Conservation (phyloP, 768 basidiomycete species). For the Kwoniella dejecticola region DNA sequence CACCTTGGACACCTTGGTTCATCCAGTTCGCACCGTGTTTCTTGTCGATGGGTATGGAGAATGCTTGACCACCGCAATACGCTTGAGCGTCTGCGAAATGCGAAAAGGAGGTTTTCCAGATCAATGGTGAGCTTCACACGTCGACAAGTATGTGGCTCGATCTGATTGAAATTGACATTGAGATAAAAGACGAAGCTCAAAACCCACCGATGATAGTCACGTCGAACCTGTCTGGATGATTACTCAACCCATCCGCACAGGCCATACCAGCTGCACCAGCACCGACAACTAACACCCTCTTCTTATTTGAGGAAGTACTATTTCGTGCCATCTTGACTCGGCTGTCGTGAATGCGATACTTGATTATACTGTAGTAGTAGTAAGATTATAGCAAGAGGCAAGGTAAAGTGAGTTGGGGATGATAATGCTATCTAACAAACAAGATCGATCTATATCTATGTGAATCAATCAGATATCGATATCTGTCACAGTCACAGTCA, state of each 20-base stretch:
- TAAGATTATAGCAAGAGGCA: too few relatives aligned
- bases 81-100: conserved; percentile 45
- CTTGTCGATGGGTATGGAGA: conserved; percentile 58
- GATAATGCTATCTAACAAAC: too few relatives aligned
- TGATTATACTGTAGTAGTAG: too few relatives aligned
- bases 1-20: conserved; percentile 59
- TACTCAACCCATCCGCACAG: conserved; percentile 56
- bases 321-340: conserved; percentile 11
- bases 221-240: conserved; percentile 57
- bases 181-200: not conserved
- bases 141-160: too few relatives aligned
- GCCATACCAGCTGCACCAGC: conserved; percentile 59
- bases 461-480: too few relatives aligned
- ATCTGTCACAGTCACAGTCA: too few relatives aligned
- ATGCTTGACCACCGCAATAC: conserved; percentile 59
- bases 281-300: conserved; percentile 58
- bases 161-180: too few relatives aligned
- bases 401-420: too few relatives aligned
- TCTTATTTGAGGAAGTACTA: conserved; percentile 29
- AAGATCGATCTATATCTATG: too few relatives aligned
- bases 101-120: too few relatives aligned
- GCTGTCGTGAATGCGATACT: too few relatives aligned
- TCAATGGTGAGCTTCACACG: too few relatives aligned
- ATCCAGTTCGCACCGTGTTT: conserved; percentile 56
- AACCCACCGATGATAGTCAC: conserved; percentile 55